Evolutionary conservation across 257 asterid genomes (phyloP).

Genomic region (Cynanchum wilfordii): DNA sequence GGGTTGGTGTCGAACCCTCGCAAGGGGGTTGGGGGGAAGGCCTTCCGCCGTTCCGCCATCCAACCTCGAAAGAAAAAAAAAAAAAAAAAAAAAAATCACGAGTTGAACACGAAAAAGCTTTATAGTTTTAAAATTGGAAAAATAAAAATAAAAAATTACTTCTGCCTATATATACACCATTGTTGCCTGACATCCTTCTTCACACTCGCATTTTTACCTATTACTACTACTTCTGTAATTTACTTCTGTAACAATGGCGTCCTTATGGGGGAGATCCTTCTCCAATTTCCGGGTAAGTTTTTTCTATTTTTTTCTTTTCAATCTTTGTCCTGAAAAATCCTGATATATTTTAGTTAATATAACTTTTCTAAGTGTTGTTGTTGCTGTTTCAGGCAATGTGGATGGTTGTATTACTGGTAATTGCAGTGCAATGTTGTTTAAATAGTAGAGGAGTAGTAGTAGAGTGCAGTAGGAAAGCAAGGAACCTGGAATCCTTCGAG

Average conservation of each 20-base stretch:
- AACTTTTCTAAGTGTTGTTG: background rate
- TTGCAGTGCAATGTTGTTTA: conserved; percentile 14
- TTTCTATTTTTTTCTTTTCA: too few species aligned
- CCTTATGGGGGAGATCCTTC: conserved; percentile 16
- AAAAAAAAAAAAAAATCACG: too few species aligned
- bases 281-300: conserved; percentile 29
- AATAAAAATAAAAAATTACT: background rate
- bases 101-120: too few species aligned
- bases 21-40: too few species aligned
- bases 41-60: too few species aligned
- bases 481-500: conserved; percentile 25
- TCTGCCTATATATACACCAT: conserved; percentile 26
- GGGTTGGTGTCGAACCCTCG: too few species aligned
- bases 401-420: conserved; percentile 20
- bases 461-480: conserved; percentile 40
- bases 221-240: conserved; percentile 1
- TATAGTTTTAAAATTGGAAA: too few species aligned
- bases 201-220: background rate
- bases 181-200: conserved; percentile 8
- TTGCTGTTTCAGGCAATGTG: conserved; percentile 21
- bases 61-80: too few species aligned
- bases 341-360: background rate
- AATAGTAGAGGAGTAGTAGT: conserved; percentile 22
- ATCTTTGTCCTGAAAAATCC: too few species aligned
- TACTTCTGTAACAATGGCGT: conserved; percentile 19